Conservation (phyloP, 345 rosid species). For the Toxicodendron radicans region DNA sequence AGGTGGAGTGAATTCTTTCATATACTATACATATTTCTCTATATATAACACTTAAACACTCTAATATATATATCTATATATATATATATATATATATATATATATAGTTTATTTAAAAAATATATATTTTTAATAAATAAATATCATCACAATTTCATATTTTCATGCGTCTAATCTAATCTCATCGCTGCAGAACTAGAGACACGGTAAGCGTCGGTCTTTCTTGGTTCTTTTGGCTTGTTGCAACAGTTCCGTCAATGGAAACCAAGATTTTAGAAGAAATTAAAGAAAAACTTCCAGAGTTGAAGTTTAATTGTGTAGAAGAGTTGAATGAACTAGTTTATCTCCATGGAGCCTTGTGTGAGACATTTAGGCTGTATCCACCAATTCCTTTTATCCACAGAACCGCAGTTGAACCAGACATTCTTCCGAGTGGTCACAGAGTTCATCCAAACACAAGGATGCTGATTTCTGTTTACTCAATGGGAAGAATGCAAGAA, state of each 20-base stretch:
- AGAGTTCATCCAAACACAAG: background rate
- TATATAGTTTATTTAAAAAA: too few species aligned
- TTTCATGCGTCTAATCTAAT: too few species aligned
- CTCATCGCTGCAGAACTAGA: slow-evolving; percentile 45
- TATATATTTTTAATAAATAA: too few species aligned
- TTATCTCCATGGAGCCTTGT: slow-evolving; percentile 29
- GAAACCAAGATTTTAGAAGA: too few species aligned
- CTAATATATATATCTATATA: too few species aligned
- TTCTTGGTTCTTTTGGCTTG: slow-evolving; percentile 42
- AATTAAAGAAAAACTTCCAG: slow-evolving; percentile 16
- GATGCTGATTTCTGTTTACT: too few species aligned
- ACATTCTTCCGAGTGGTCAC: slow-evolving; percentile 33
- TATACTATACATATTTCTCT: too few species aligned
- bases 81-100: too few species aligned
- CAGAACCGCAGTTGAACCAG: slow-evolving; percentile 18
- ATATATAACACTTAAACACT: too few species aligned
- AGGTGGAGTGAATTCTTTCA: too few species aligned
- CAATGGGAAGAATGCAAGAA: slow-evolving; percentile 27
- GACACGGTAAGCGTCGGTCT: slow-evolving; percentile 39
- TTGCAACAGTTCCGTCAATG: too few species aligned
- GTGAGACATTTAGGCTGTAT: slow-evolving; percentile 28
- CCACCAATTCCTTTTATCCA: slow-evolving; percentile 28
- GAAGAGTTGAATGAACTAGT: slow-evolving; percentile 17
- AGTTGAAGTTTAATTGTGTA: background rate
- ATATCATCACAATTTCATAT: too few species aligned